Percentiles rank a stretch among this genome's conserved stretches.
Conservation (phyloP, 345 rosid species). For the Acer negundo region DNA sequence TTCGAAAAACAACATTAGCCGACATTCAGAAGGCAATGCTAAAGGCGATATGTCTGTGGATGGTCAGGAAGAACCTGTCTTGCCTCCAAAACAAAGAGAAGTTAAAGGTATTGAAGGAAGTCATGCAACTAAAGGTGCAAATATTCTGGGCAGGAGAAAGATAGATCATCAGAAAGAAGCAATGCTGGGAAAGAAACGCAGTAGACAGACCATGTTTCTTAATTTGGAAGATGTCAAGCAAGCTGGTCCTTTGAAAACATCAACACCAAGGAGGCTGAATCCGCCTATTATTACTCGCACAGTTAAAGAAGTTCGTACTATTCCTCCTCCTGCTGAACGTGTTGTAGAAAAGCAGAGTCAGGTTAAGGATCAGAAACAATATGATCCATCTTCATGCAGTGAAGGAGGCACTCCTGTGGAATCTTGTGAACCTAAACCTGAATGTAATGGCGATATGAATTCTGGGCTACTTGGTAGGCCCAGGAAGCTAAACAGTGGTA, state of each 20-base stretch:
- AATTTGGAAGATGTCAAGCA: slow-evolving; percentile 94
- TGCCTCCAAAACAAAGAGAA: slow-evolving; percentile 66
- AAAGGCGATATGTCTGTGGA: slow-evolving; percentile 38
- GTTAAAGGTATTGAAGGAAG: slow-evolving; percentile 81
- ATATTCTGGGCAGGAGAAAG: slow-evolving; percentile 77
- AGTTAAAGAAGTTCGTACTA: slow-evolving; percentile 68
- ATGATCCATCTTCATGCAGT: slow-evolving; percentile 43
- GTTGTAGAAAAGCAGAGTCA: slow-evolving; percentile 53
- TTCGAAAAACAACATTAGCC: slow-evolving; percentile 39
- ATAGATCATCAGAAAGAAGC: slow-evolving; percentile 91
- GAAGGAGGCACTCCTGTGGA: slow-evolving; percentile 56
- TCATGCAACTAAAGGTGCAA: slow-evolving; percentile 68
- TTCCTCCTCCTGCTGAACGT: slow-evolving; percentile 50
- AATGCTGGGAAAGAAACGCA: slow-evolving; percentile 97
- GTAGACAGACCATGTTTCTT: slow-evolving; percentile 88
- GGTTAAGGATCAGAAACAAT: slow-evolving; percentile 64
- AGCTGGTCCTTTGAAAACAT: slow-evolving; percentile 68
- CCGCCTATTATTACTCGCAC: slow-evolving; percentile 63
- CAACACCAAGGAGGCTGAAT: slow-evolving; percentile 79
- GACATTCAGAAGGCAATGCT: slow-evolving; percentile 47
- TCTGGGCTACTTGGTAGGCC: slow-evolving; percentile 50
- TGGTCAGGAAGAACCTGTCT: slow-evolving; percentile 50
- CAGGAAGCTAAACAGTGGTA: slow-evolving; percentile 61
- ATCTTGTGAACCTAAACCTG: slow-evolving; percentile 54
- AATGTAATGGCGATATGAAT: slow-evolving; percentile 65